Evolutionary conservation across 345 rosid genomes (phyloP).

Genomic region (Gossypium mustelinum): DNA sequence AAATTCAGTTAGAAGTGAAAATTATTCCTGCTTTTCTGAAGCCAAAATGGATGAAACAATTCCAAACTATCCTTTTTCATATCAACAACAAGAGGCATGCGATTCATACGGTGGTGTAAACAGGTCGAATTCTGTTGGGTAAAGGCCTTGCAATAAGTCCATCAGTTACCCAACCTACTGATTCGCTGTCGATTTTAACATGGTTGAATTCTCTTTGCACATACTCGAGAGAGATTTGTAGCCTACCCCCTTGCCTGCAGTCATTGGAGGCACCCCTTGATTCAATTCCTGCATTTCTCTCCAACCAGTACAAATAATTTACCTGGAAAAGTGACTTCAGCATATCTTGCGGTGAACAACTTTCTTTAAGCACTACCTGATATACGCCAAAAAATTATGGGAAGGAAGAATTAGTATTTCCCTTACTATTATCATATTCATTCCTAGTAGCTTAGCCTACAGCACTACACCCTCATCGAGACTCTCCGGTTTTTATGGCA

Average conservation of each 20-base stretch:
- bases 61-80: background rate
- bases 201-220: conserved; percentile 79
- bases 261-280: conserved; percentile 51
- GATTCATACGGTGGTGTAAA: conserved; percentile 21
- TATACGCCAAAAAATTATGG: background rate
- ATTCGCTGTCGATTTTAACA: conserved; percentile 61
- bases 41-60: background rate
- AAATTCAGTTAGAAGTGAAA: background rate
- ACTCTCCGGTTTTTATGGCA: background rate
- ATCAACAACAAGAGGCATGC: conserved; percentile 15
- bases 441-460: background rate
- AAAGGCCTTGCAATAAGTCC: conserved; percentile 91
- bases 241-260: conserved; percentile 72
- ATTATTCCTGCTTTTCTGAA: background rate
- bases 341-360: conserved; percentile 74
- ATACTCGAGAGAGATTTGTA: conserved; percentile 74
- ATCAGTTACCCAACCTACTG: conserved; percentile 74
- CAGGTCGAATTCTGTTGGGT: conserved; percentile 52
- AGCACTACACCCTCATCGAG: background rate
- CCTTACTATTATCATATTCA: background rate
- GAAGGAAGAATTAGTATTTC: background rate
- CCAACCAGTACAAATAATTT: conserved; percentile 90
- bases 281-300: conserved; percentile 81
- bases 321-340: conserved; percentile 92
- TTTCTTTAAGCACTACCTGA: conserved; percentile 91